A percentile compares a stretch with the other conserved stretches of the same genome.
These are phyloP conservation scores for Cladosporium sp. DNA, from an alignment of 2,329 filamentous ascomycete genomes.

Conservation along the genomic window DNA sequence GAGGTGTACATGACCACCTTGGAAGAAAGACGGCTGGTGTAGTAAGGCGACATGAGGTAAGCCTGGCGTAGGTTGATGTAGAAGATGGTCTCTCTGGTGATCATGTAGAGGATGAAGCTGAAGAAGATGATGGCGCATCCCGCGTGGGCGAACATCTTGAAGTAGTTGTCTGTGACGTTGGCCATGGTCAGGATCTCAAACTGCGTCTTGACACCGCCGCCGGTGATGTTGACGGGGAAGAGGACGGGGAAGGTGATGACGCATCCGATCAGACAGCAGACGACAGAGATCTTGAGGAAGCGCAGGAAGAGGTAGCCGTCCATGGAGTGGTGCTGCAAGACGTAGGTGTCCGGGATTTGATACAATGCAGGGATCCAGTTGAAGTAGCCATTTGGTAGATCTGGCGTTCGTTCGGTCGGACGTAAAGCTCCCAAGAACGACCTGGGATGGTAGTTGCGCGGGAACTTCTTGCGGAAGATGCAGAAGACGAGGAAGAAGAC, in stretches of 20 bases:
- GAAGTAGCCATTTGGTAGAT: constrained; percentile 29
- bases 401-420: constrained; percentile 38
- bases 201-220: constrained; percentile 59
- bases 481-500: constrained; percentile 36
- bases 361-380: constrained; percentile 47
- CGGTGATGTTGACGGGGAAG: constrained; percentile 85
- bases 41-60: constrained; percentile 80
- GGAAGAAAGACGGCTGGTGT: constrained; percentile 81
- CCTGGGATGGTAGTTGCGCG: constrained; percentile 42
- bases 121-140: constrained; percentile 79
- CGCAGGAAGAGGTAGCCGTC: constrained; percentile 90
- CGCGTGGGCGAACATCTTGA: constrained; percentile 77
- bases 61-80: constrained; percentile 92
- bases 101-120: constrained; percentile 80
- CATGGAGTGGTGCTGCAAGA: constrained; percentile 85
- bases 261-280: constrained; percentile 79
- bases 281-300: constrained; percentile 73
- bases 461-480: constrained; percentile 39
- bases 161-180: constrained; percentile 64
- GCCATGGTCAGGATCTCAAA: constrained; percentile 76
- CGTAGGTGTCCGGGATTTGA: constrained; percentile 65
- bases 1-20: constrained; percentile 86
- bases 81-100: constrained; percentile 84
- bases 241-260: constrained; percentile 83
- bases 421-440: constrained; percentile 43